These are phyloP conservation scores for Fusarium nodosum DNA, from an alignment of 2,329 filamentous ascomycete species.

Conservation along the genomic window DNA sequence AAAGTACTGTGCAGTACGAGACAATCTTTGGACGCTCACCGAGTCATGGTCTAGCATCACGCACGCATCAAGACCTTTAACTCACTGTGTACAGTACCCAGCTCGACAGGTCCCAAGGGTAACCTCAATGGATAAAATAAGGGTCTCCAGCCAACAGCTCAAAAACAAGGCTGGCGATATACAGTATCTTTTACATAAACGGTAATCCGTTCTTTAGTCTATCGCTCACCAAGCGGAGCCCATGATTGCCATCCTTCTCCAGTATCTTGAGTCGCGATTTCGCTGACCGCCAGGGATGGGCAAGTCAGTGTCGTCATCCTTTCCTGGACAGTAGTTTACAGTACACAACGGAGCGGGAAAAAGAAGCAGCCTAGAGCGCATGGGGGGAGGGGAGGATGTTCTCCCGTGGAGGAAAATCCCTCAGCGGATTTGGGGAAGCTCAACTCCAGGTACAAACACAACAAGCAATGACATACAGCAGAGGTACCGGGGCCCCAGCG, in stretches of 20 bases:
- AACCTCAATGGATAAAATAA: slow-evolving; percentile 17
- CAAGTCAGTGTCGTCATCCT: slow-evolving; percentile 49
- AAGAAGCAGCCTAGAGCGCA: slow-evolving; percentile 33
- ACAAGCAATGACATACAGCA: slow-evolving; percentile 47
- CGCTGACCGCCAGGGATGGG: slow-evolving; percentile 48
- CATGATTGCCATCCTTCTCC: slow-evolving; percentile 32
- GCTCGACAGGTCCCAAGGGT: slow-evolving; percentile 21
- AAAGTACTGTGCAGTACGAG: neutral
- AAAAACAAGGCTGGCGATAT: slow-evolving; percentile 24
- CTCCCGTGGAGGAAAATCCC: slow-evolving; percentile 49
- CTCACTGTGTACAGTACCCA: neutral
- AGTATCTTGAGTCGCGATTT: slow-evolving; percentile 47
- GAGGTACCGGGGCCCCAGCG: slow-evolving; percentile 45
- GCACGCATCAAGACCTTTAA: slow-evolving; percentile 8
- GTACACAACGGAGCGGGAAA: slow-evolving; percentile 30
- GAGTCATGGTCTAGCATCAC: slow-evolving; percentile 28
- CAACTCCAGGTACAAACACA: slow-evolving; percentile 40
- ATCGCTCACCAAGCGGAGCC: slow-evolving; percentile 25
- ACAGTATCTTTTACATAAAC: slow-evolving; percentile 26
- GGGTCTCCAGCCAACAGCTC: slow-evolving; percentile 15
- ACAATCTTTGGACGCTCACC: slow-evolving; percentile 1
- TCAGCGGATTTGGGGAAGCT: slow-evolving; percentile 44
- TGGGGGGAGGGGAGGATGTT: slow-evolving; percentile 35
- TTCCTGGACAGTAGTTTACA: slow-evolving; percentile 16
- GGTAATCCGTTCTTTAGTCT: slow-evolving; percentile 21